phyloP scores from a whole-genome alignment of 352 stramenopile species.

The Phytophthora niederhauseri region DNA sequence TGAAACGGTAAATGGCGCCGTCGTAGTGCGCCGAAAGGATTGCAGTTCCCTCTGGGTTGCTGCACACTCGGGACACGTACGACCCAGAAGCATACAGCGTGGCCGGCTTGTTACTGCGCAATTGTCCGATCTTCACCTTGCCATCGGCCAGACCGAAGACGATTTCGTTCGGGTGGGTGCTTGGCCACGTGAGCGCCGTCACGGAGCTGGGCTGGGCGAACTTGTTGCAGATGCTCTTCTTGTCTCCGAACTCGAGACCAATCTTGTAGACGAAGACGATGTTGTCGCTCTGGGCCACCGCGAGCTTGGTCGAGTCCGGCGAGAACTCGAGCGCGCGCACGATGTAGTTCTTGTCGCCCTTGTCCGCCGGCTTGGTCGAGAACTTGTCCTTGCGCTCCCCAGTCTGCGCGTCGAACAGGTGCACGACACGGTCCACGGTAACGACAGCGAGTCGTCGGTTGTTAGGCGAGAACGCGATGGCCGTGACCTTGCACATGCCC shows the following conservation, averaged over 20 bases:
- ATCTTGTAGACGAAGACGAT: slow-evolving; percentile 98
- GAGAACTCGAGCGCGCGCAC: slow-evolving; percentile 93
- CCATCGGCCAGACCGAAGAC: slow-evolving; percentile 95
- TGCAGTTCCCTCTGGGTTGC: slow-evolving; percentile 85
- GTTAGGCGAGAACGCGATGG: slow-evolving; percentile 93
- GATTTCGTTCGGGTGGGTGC: slow-evolving; percentile 91
- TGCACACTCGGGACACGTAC: slow-evolving; percentile 88
- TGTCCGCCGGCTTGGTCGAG: slow-evolving; percentile 95
- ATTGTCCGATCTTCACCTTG: slow-evolving; percentile 94
- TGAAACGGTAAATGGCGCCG: slow-evolving; percentile 92
- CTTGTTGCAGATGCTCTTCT: slow-evolving; percentile 98
- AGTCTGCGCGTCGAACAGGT: slow-evolving; percentile 93
- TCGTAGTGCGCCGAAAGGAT: slow-evolving; percentile 93
- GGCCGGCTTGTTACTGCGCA: slow-evolving; percentile 93
- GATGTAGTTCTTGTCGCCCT: slow-evolving; percentile 95
- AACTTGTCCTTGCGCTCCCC: slow-evolving; percentile 96
- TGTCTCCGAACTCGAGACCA: slow-evolving; percentile 93
- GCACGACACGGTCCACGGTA: slow-evolving; percentile 93
- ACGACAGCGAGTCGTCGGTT: slow-evolving; percentile 93
- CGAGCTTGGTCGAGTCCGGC: slow-evolving; percentile 93
- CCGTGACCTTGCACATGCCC: slow-evolving; percentile 93
- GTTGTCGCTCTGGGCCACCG: slow-evolving; percentile 96
- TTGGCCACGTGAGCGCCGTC: slow-evolving; percentile 92
- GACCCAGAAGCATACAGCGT: slow-evolving; percentile 89
- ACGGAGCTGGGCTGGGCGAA: slow-evolving; percentile 88